phyloP scores from a whole-genome alignment of 805 yeast species.

The Scheffersomyces lignosus region DNA sequence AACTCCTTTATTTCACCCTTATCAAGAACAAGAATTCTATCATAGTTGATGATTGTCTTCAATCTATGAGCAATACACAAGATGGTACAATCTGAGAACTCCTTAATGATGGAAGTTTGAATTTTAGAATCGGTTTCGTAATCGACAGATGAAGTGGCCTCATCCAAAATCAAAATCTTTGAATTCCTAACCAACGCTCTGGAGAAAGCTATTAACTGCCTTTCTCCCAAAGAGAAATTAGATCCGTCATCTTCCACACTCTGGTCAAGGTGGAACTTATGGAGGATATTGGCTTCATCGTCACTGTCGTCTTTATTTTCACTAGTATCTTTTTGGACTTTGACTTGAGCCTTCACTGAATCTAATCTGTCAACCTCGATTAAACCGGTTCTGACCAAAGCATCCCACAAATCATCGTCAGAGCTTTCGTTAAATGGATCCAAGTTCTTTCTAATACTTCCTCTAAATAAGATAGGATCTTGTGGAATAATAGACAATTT shows the following conservation, averaged over 20 bases:
- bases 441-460: slow-evolving; percentile 18
- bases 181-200: slow-evolving; percentile 67
- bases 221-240: slow-evolving; percentile 71
- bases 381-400: slow-evolving; percentile 16
- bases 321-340: neutral
- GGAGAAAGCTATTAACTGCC: slow-evolving; percentile 67
- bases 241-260: slow-evolving; percentile 66
- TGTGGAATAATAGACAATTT: slow-evolving; percentile 19
- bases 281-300: slow-evolving; percentile 28
- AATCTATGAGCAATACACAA: slow-evolving; percentile 73
- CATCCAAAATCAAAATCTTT: slow-evolving; percentile 65
- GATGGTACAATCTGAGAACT: slow-evolving; percentile 63
- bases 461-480: slow-evolving; percentile 20
- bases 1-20: slow-evolving; percentile 26
- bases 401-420: slow-evolving; percentile 17
- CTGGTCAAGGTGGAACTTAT: slow-evolving; percentile 63
- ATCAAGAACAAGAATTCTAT: slow-evolving; percentile 34
- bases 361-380: slow-evolving; percentile 4
- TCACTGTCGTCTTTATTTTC: neutral
- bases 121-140: slow-evolving; percentile 67
- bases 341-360: slow-evolving; percentile 2
- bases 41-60: slow-evolving; percentile 59
- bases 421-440: slow-evolving; percentile 16
- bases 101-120: slow-evolving; percentile 57
- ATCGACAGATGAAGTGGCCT: slow-evolving; percentile 78